Evolutionary conservation across 306 rosid genomes (phyloP).

Genomic region (Trifolium dubium): DNA sequence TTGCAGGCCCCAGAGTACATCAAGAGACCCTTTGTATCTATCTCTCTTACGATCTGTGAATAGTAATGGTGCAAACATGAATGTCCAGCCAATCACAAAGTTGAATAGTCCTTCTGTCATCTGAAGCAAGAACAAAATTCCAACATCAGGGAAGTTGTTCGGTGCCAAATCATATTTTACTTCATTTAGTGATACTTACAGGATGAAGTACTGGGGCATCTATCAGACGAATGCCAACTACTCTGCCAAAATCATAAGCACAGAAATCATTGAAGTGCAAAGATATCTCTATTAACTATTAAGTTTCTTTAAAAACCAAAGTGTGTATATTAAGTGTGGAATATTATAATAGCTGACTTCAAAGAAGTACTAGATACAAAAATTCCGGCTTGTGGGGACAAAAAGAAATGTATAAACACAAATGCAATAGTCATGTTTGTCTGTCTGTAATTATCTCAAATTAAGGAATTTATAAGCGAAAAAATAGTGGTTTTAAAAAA

Average conservation of each 20-base stretch:
- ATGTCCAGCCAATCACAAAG: slow-evolving; percentile 92
- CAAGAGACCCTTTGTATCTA: slow-evolving; percentile 74
- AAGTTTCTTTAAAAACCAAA: slow-evolving; percentile 21
- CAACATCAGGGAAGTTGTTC: slow-evolving; percentile 32
- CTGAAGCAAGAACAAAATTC: slow-evolving; percentile 46
- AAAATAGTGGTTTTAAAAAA: neutral
- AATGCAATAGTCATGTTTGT: neutral
- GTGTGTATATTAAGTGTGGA: neutral
- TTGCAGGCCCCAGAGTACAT: slow-evolving; percentile 78
- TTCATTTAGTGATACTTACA: slow-evolving; percentile 53
- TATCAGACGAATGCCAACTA: slow-evolving; percentile 70
- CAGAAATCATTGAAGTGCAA: slow-evolving; percentile 47
- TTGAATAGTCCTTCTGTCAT: slow-evolving; percentile 91
- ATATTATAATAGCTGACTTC: no score
- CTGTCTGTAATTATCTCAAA: no score
- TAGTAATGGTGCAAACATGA: slow-evolving; percentile 90
- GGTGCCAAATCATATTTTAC: slow-evolving; percentile 30
- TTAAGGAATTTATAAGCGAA: no score
- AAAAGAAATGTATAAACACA: slow-evolving; percentile 6
- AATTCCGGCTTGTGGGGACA: neutral
- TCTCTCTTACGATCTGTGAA: slow-evolving; percentile 72
- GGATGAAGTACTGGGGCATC: slow-evolving; percentile 96
- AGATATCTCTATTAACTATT: neutral
- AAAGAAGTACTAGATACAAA: neutral
- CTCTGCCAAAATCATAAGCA: slow-evolving; percentile 61